phyloP scores from a whole-genome alignment of 169 alveolate genomes.

The Cystoisospora suis region DNA sequence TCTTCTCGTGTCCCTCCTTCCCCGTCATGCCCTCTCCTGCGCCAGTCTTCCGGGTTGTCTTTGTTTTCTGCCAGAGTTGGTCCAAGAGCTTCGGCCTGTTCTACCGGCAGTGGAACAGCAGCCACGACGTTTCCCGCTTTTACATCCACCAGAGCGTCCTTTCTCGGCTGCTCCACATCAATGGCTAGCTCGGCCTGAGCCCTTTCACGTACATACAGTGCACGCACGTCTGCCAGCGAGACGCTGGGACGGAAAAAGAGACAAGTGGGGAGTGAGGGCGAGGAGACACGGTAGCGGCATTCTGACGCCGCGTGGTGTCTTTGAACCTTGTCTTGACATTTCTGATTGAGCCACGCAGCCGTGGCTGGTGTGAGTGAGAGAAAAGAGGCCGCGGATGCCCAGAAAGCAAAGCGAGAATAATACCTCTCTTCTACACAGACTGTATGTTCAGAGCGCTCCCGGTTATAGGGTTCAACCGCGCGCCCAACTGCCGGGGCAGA shows the following conservation, averaged over 20 bases:
- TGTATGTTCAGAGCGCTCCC: background rate
- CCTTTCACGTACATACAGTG: no score
- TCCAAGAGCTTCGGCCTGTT: background rate
- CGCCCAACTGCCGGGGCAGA: background rate
- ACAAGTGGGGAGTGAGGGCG: background rate
- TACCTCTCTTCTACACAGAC: background rate
- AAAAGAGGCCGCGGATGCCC: background rate
- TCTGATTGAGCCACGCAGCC: constrained; percentile 14
- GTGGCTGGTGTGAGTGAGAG: background rate
- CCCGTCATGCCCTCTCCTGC: background rate
- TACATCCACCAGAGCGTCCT: no score
- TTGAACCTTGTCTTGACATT: no score
- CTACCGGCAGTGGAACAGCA: background rate
- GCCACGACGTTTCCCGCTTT: no score
- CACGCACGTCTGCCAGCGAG: no score
- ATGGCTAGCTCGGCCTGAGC: no score
- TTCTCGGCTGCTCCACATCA: no score
- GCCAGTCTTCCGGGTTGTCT: background rate
- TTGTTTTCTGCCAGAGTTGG: background rate
- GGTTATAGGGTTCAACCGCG: no score
- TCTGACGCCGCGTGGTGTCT: background rate
- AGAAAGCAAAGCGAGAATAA: constrained; percentile 4
- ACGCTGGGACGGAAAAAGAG: background rate
- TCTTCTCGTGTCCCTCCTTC: background rate
- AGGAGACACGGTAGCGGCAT: background rate